phyloP scores from a whole-genome alignment of 1,284 basidiomycete genomes.

The Tremellales sp. region DNA sequence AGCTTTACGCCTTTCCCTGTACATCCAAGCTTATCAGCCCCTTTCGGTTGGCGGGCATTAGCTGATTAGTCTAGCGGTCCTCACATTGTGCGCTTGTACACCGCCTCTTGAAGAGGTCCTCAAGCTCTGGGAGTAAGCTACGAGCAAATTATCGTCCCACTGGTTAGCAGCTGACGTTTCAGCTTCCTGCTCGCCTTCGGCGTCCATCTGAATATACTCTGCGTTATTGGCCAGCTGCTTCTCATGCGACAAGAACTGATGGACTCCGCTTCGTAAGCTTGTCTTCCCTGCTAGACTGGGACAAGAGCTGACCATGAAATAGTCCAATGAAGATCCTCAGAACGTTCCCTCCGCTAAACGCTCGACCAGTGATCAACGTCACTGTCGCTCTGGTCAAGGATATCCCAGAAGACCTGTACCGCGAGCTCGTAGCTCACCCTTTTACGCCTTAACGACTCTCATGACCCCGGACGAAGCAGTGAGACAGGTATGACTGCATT shows the following conservation, averaged over 20 bases:
- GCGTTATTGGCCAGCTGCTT: slow-evolving; percentile 89
- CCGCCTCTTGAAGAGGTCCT: slow-evolving; percentile 92
- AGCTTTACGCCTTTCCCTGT: slow-evolving; percentile 97
- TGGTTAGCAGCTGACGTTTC: slow-evolving; percentile 1
- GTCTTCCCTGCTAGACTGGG: slow-evolving; percentile 21
- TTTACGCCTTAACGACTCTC: slow-evolving; percentile 49
- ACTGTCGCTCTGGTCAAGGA: slow-evolving; percentile 90
- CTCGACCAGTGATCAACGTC: slow-evolving; percentile 80
- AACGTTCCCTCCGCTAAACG: slow-evolving; percentile 88
- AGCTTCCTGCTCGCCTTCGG: slow-evolving; percentile 89
- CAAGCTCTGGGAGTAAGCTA: slow-evolving; percentile 75
- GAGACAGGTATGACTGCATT: too few species aligned
- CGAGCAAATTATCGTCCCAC: too few species aligned
- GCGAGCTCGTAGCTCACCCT: slow-evolving; percentile 85
- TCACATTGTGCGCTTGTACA: slow-evolving; percentile 94
- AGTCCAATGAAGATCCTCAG: slow-evolving; percentile 93
- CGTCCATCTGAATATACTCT: slow-evolving; percentile 90
- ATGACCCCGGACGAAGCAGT: too few species aligned
- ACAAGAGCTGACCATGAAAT: slow-evolving; percentile 4
- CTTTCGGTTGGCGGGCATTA: neutral
- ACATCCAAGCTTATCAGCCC: slow-evolving; percentile 38
- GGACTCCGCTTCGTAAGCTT: slow-evolving; percentile 72
- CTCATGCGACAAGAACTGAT: slow-evolving; percentile 87
- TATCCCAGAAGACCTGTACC: slow-evolving; percentile 80
- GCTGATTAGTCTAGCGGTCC: slow-evolving; percentile 59